Evolutionary conservation across 2,329 filamentous ascomycete species (phyloP), one percentile per base, ranked within the genome.

Genomic region (Fusarium tjaetaba): DNA sequence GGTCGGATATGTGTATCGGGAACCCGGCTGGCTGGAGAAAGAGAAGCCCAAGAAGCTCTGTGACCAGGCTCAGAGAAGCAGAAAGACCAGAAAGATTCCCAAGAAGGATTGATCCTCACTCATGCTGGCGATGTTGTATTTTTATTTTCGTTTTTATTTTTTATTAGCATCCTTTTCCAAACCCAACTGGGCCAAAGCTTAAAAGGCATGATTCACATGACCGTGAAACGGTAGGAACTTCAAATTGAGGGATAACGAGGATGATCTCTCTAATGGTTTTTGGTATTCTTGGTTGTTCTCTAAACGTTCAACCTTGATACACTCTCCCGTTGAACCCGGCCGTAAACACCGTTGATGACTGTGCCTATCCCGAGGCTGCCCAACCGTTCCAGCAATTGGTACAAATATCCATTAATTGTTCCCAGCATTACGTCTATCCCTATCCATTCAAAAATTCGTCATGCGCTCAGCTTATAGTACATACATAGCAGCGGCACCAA

Each of bases 1-100:
- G 82, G 93, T 97, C 9, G 96, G 96, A 7, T 89, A 87, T 80
- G 89, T 98, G 20, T 87, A 90, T 81, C 86, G 90, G 68, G 87
- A 89, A 66, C 85, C 84, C 30, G 86, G 82, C 28, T 92, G 91
- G 85, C 86, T 91, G 79, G 87, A 92, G 78, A 89, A 88, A 76
- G 84, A 86, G 83, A 89, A 89, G 10, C 85, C 85, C 78, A 88
- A 88, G 79, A 84, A 87, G 81, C 84, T 97, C 76, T 98, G 95
- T 83, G 89, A 90, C 77, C 82, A 85, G 75, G 95, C 94, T 46
- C 86, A 89, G 79, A 90, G 92, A 74, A 82, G 83, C 4, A 82
- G 90, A 73, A 83, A 83, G 61, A 86, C 83, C 80, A 86, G 89
- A 81, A 88, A 88, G 62, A 61, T 76, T 55, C 77, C 77, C 28